A percentile compares a stretch with the other conserved stretches of the same genome.
Evolutionary conservation across 306 rosid species (phyloP).

Genomic region (Cyamopsis tetragonoloba): DNA sequence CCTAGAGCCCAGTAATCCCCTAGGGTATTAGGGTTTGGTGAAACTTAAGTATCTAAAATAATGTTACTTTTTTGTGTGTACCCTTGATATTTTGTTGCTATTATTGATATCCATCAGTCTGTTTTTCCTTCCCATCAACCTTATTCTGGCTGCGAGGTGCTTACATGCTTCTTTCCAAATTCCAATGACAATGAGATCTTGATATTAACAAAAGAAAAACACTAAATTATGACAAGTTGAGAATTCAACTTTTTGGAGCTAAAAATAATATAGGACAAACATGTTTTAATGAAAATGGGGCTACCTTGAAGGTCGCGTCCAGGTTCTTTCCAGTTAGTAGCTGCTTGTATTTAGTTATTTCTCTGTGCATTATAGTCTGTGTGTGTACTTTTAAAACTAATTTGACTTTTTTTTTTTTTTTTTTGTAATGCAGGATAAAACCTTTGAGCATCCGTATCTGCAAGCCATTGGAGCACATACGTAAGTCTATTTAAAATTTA

Average conservation of each 20-base stretch:
- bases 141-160: neutral
- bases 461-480: slow-evolving; percentile 93
- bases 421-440: slow-evolving; percentile 75
- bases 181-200: no score
- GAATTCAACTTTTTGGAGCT: neutral
- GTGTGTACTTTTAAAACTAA: neutral
- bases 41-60: neutral
- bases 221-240: neutral
- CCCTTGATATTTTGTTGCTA: neutral
- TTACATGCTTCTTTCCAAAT: neutral
- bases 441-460: slow-evolving; percentile 83
- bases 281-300: slow-evolving; percentile 1
- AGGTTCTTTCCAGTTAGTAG: neutral
- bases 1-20: neutral
- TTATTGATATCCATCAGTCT: neutral
- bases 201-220: neutral
- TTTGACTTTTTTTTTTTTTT: slow-evolving; percentile 12
- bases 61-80: neutral
- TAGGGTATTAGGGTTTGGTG: neutral
- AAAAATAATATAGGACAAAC: neutral
- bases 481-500: slow-evolving; percentile 42
- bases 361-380: neutral
- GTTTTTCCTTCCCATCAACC: neutral
- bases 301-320: neutral
- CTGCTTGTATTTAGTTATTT: neutral